phyloP scores from a whole-genome alignment of 129 eudicot genomes.

The Tagetes patula region DNA sequence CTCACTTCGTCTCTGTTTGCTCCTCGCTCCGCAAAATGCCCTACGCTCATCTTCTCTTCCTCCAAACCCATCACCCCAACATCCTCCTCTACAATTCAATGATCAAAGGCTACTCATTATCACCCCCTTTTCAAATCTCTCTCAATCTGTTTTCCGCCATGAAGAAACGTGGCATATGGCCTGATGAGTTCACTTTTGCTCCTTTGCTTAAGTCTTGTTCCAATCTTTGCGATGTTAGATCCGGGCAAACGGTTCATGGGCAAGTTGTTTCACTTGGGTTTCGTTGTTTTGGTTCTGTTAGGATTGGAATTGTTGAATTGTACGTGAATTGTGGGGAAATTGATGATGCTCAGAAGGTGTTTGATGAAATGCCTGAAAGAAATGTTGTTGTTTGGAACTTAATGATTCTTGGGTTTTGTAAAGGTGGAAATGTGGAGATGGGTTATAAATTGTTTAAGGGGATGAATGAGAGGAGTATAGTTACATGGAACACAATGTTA shows the following conservation, averaged over 20 bases:
- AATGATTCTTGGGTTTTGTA: constrained; percentile 72
- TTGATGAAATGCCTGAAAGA: constrained; percentile 67
- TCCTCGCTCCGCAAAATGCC: constrained; percentile 40
- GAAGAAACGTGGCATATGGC: constrained; percentile 67
- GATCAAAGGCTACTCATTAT: constrained; percentile 71
- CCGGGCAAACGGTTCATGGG: constrained; percentile 53
- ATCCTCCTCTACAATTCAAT: constrained; percentile 77
- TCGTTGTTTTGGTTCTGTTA: constrained; percentile 38
- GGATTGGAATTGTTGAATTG: constrained; percentile 64
- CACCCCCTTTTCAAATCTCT: constrained; percentile 46
- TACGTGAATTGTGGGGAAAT: constrained; percentile 47
- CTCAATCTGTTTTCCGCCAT: constrained; percentile 43
- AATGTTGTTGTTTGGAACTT: constrained; percentile 75
- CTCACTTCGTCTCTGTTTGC: constrained; percentile 81
- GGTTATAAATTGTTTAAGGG: constrained; percentile 54
- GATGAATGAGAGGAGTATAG: constrained; percentile 62
- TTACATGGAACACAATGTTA: constrained; percentile 80
- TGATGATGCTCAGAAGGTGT: constrained; percentile 64
- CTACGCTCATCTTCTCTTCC: constrained; percentile 61
- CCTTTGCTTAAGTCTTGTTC: constrained; percentile 75
- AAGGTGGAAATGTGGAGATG: constrained; percentile 50
- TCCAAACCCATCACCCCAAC: constrained; percentile 59
- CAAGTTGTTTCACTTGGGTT: constrained; percentile 54
- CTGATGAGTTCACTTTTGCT: constrained; percentile 68
- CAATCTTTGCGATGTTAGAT: constrained; percentile 33